Evolutionary conservation across 441 rosid species (phyloP), one percentile per base, ranked within the genome.

Genomic region (Dalechampia spathulata): DNA sequence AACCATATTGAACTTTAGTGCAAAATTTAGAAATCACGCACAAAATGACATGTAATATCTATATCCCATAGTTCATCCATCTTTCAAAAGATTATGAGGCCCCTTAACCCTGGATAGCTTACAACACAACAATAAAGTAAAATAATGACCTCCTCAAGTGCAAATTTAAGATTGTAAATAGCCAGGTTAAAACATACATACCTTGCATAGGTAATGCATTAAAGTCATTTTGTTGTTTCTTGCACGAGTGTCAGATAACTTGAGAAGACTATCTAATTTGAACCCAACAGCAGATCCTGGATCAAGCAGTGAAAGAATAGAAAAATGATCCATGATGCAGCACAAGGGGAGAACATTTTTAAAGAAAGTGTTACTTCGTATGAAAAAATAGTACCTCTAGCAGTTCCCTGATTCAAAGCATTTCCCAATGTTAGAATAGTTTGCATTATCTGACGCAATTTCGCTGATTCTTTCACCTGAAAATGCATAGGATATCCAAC

Each of bases 351-450:
- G 15, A 40, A 15, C 39, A 44, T 16, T 16, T 22, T 39, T 13
- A 42, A 22, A 19, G 6, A 36, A 45, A 27, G 28, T 45, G 50
- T 39, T 45, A 39, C 30, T 22, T 19, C 30, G 52, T 49, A 55
- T 44, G 22, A 58, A 40, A 30, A 47, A 46, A 45, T 60, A 23
- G 51, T 63, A 92, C 99, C 99, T 80, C 99, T 75, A 15, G 92
- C 96, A 41, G 99, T 92, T 71, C 99, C 99, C 61, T 92, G 99
- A 75, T 92, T 92, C 69, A 92, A 67, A 74, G 99, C 99, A 79
- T 92, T 92, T 63, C 99, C 95, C 61, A 93, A 58, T 51, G 97
- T 89, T 63, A 93, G 81, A 60, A 93, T 83, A 43, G 97, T 93
- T 74, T 87, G 97, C 99, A 93, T 93, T 78, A 93, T 76, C 78